Evolutionary conservation across 1,139 yeast genomes (phyloP).

Genomic region (Yamadazyma songkhlaensis): DNA sequence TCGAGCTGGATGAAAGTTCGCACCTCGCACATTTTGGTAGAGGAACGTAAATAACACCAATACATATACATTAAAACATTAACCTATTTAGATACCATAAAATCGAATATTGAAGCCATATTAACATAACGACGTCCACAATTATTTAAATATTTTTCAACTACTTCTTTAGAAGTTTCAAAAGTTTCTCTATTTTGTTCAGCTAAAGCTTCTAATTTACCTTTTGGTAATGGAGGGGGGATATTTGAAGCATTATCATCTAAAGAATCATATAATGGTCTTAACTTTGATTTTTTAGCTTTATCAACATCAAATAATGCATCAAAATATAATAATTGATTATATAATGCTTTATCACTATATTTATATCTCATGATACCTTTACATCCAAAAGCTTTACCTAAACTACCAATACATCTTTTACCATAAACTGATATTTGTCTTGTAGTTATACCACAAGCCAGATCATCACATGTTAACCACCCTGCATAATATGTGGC

Average conservation of each 20-base stretch:
- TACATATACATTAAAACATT: constrained; percentile 1
- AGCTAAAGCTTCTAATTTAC: constrained; percentile 67
- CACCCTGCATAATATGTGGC: constrained; percentile 81
- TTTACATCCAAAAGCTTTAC: constrained; percentile 67
- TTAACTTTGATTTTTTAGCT: constrained; percentile 56
- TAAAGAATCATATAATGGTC: constrained; percentile 40
- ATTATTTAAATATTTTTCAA: constrained; percentile 70
- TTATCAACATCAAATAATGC: constrained; percentile 81
- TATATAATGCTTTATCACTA: constrained; percentile 77
- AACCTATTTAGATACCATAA: constrained; percentile 25
- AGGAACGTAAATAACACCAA: background rate
- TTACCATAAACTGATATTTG: constrained; percentile 89
- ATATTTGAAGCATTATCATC: constrained; percentile 22
- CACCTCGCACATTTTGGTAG: constrained; percentile 2
- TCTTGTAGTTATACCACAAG: constrained; percentile 80
- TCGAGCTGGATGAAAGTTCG: background rate
- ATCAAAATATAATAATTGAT: constrained; percentile 77
- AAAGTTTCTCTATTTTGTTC: constrained; percentile 77
- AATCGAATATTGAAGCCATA: constrained; percentile 76
- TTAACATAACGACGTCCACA: constrained; percentile 93
- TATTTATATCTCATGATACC: constrained; percentile 83
- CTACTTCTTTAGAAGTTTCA: constrained; percentile 55
- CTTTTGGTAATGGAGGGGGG: constrained; percentile 44
- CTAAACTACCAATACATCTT: constrained; percentile 70
- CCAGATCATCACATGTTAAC: constrained; percentile 78